Evolutionary conservation across 768 basidiomycete species (phyloP), one percentile per base, ranked within the genome.

Genomic region (Boletus vermiculosoides): DNA sequence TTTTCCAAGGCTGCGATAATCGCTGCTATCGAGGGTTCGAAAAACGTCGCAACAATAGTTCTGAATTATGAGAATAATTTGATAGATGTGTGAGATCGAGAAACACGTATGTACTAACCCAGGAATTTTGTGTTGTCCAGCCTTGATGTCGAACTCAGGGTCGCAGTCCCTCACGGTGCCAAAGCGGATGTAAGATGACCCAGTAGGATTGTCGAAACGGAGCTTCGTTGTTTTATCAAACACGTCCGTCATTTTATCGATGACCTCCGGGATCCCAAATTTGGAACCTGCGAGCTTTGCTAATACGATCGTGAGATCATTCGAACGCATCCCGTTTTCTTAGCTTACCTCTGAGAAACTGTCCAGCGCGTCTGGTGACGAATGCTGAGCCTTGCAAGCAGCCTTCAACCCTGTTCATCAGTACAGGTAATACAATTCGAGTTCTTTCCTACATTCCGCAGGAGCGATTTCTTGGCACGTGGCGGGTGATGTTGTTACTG

Each of bases 171-270:
- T 66, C 13, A 71, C 68, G 4, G 71, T 71, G 16, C 81, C 82
- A 54, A 83, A 82, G 51, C 73, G 74, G 52, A 83, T 75, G 61
- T 74, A 82, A 33, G 77, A 74, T 2, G 74, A 71, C 23, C 80
- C 75, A 0, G 61, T 47, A 11, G 71, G 58, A 50, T 73, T 72
- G 25, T 66, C 65, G 60, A 83, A 83, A 16, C 73, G 68, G 1
- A 76, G 63, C 54, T 81, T 83, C 2, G 80, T 77, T 4, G 74
- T 72, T 55, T 73, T 77, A 58, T 83, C 81, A 52, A 83, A 83
- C 44, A 66, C 70, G 15, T 61, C 59, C 6, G 68, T 64, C 55
- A 83, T 80, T 36, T 79, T 67, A 20, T 71, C 64, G 23, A 82
- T 55, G 45, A 79, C 78, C 11, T 77, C 77, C 0, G 60, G 48